Percentiles rank a stretch among this genome's conserved stretches.
These are phyloP conservation scores for Cytospora piceicola DNA, from an alignment of 2,329 filamentous ascomycete genomes.

Conservation along the genomic window DNA sequence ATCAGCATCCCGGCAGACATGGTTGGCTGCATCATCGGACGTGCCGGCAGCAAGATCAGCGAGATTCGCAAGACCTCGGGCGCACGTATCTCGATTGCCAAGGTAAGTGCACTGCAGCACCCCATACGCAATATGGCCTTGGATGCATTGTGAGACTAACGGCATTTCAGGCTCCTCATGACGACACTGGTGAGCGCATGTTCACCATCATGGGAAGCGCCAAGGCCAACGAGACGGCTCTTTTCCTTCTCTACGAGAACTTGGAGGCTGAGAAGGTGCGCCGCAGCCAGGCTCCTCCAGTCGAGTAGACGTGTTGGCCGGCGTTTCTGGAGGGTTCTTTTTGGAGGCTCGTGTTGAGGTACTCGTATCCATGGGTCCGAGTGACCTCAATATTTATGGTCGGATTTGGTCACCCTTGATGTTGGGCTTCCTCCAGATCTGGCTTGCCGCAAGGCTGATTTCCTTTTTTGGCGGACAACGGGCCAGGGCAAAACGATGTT, in stretches of 20 bases:
- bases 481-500: constrained; percentile 49
- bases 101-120: constrained; percentile 53
- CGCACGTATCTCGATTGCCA: constrained; percentile 96
- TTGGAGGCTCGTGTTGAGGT: constrained; percentile 33
- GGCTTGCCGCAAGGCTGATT: constrained; percentile 65
- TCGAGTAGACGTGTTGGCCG: constrained; percentile 49
- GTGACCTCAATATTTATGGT: constrained; percentile 48
- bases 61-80: constrained; percentile 97
- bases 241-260: constrained; percentile 98
- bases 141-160: constrained; percentile 26
- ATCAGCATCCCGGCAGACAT: constrained; percentile 99
- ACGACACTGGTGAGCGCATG: constrained; percentile 98
- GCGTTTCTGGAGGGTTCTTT: constrained; percentile 27
- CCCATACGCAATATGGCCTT: not conserved
- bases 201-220: constrained; percentile 98
- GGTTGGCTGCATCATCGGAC: constrained; percentile 99
- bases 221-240: constrained; percentile 90
- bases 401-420: constrained; percentile 55
- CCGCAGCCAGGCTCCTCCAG: constrained; percentile 74
- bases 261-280: constrained; percentile 99
- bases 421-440: constrained; percentile 60
- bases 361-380: constrained; percentile 26
- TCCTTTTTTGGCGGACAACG: constrained; percentile 47
- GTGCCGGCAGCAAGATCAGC: constrained; percentile 94
- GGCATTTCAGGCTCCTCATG: constrained; percentile 72